Conservation (phyloP, 345 rosid species). For the Schrenkiella parvula region DNA sequence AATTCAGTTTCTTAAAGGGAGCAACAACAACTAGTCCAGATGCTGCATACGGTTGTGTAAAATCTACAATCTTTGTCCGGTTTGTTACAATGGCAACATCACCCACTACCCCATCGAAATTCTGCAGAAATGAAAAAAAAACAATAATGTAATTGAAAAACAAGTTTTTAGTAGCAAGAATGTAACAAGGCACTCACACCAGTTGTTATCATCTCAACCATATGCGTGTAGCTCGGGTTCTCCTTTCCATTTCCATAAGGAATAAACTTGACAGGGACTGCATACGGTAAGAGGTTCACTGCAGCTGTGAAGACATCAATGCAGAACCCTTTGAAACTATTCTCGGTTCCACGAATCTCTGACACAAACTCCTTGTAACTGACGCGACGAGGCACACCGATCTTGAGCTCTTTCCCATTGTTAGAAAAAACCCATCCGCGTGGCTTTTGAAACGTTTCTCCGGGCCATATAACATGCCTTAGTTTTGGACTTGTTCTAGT, state of each 20-base stretch:
- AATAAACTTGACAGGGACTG: slow-evolving; percentile 66
- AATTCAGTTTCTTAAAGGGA: slow-evolving; percentile 63
- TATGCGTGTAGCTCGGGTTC: slow-evolving; percentile 79
- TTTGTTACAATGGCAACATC: slow-evolving; percentile 85
- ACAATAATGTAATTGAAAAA: too few species aligned
- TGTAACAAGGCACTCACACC: slow-evolving; percentile 61
- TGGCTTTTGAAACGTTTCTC: slow-evolving; percentile 66
- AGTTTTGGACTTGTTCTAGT: slow-evolving; percentile 51
- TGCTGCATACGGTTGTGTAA: slow-evolving; percentile 84
- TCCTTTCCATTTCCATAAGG: slow-evolving; percentile 67
- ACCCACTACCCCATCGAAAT: slow-evolving; percentile 84
- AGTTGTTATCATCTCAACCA: slow-evolving; percentile 58
- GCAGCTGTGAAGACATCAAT: slow-evolving; percentile 91
- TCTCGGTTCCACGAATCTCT: slow-evolving; percentile 50
- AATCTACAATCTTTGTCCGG: slow-evolving; percentile 82
- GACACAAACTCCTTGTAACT: slow-evolving; percentile 80
- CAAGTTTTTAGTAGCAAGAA: not conserved
- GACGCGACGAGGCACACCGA: slow-evolving; percentile 78
- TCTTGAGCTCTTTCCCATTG: slow-evolving; percentile 75
- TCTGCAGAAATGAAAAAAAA: too few species aligned
- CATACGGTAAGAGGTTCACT: slow-evolving; percentile 69
- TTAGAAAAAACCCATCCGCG: slow-evolving; percentile 96
- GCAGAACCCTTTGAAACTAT: slow-evolving; percentile 77
- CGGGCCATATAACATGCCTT: slow-evolving; percentile 81
- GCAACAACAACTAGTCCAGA: slow-evolving; percentile 93